These are phyloP conservation scores for Mycena vulgaris DNA, from an alignment of 768 basidiomycete species.

Conservation along the genomic window DNA sequence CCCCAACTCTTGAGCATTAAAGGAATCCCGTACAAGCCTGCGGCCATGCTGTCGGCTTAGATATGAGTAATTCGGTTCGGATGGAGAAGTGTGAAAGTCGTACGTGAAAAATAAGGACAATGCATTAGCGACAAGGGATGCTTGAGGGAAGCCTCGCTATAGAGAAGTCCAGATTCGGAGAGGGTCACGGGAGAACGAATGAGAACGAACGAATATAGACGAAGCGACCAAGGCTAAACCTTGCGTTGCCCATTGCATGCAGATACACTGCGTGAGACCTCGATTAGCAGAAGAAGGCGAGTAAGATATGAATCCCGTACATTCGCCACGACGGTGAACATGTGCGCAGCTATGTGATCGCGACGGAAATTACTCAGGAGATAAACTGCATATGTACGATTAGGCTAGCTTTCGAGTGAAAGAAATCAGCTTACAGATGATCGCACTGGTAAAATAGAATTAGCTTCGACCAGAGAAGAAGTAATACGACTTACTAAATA, in stretches of 20 bases:
- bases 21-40: slow-evolving; percentile 31
- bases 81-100: background rate
- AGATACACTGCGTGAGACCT: slow-evolving; percentile 34
- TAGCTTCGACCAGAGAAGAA: too few relatives aligned
- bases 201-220: slow-evolving; percentile 40
- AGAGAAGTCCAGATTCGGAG: background rate
- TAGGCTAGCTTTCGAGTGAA: background rate
- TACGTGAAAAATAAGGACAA: slow-evolving; percentile 38
- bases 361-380: slow-evolving; percentile 42
- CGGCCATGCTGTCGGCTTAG: slow-evolving; percentile 19
- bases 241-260: slow-evolving; percentile 42
- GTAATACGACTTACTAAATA: slow-evolving; percentile 34
- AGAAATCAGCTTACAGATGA: slow-evolving; percentile 28
- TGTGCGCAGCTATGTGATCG: slow-evolving; percentile 52
- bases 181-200: background rate
- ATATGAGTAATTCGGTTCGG: background rate
- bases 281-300: background rate
- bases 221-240: slow-evolving; percentile 47
- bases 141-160: slow-evolving; percentile 50
- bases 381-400: slow-evolving; percentile 29
- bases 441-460: slow-evolving; percentile 15
- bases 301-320: slow-evolving; percentile 24
- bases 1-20: background rate
- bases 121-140: slow-evolving; percentile 51
- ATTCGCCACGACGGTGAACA: slow-evolving; percentile 53